Evolutionary conservation across 164 flowering plant species (phyloP).

Genomic region (Pachysandra terminalis): DNA sequence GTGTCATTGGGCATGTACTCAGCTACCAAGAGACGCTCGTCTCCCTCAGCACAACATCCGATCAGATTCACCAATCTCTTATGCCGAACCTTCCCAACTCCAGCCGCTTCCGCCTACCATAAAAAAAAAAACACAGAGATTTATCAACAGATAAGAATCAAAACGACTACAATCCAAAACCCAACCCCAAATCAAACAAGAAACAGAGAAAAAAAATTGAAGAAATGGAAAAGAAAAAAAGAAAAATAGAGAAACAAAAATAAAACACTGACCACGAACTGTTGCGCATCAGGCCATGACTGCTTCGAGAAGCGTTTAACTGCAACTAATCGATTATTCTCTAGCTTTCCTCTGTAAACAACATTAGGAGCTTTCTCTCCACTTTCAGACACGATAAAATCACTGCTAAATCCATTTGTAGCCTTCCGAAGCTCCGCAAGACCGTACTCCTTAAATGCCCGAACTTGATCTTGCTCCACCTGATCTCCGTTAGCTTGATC

Average conservation of each 20-base stretch:
- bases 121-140: not conserved
- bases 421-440: conserved; percentile 57
- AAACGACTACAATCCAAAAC: not conserved
- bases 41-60: conserved; percentile 87
- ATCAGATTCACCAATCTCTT: conserved; percentile 75
- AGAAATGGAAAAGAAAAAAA: too few relatives aligned
- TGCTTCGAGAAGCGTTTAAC: conserved; percentile 68
- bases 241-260: too few relatives aligned
- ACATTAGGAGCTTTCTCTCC: conserved; percentile 88
- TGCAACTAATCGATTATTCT: conserved; percentile 50
- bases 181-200: not conserved
- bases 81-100: conserved; percentile 72
- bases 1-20: conserved; percentile 90
- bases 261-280: conserved; percentile 43
- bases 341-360: conserved; percentile 63
- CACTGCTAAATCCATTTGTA: conserved; percentile 62
- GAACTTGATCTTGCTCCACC: conserved; percentile 40
- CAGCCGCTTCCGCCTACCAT: conserved; percentile 73
- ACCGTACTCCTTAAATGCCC: conserved; percentile 53
- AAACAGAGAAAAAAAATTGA: not conserved
- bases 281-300: conserved; percentile 85
- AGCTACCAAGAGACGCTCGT: conserved; percentile 79
- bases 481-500: conserved; percentile 36
- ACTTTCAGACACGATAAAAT: conserved; percentile 71
- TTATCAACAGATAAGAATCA: not conserved